Evolutionary conservation across 345 rosid species (phyloP), one percentile per base, ranked within the genome.

Genomic region (Adansonia digitata): DNA sequence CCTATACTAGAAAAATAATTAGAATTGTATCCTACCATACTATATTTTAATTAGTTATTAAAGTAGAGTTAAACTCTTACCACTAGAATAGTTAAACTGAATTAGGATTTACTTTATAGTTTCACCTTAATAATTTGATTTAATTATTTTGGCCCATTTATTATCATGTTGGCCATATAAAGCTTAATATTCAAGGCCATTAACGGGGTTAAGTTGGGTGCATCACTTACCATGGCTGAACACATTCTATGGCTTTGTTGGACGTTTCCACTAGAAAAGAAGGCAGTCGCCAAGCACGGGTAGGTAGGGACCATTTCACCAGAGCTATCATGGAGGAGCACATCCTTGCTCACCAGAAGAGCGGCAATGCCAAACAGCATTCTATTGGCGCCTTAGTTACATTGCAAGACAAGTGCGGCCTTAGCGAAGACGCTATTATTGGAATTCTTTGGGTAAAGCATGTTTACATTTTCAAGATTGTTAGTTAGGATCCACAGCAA

Each of bases 261-360:
- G 97, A 85, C 91, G 90, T 93, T 89, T 77, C 97, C 98, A 0
- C 74, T 94, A 7, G 97, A 95, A 71, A 94, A 93, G 78, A 90
- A 85, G 63, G 84, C 88, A 1, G 86, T 93, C 10, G 89, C 96
- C 9, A 84, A 89, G 86, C 97, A 95, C 3, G 90, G 87, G 96
- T 88, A 17, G 84, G 91, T 5, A 82, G 97, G 26, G 98, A 95
- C 68, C 73, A 82, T 8, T 93, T 95, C 68, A 93, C 93, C 0
- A 81, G 91, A 77, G 87, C 84, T 43, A 91, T 93, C 79, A 91
- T 95, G 93, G 97, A 95, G 74, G 98, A 95, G 79, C 99, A 95
- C 81, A 89, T 89, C 2, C 74, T 76, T 24, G 92, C 91, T 2
- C 90, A 94, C 55, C 74, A 90, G 68, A 81, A 83, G 55, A 82